Evolutionary conservation across 805 yeast species (phyloP).

Genomic region (Blastobotrys terrestris): DNA sequence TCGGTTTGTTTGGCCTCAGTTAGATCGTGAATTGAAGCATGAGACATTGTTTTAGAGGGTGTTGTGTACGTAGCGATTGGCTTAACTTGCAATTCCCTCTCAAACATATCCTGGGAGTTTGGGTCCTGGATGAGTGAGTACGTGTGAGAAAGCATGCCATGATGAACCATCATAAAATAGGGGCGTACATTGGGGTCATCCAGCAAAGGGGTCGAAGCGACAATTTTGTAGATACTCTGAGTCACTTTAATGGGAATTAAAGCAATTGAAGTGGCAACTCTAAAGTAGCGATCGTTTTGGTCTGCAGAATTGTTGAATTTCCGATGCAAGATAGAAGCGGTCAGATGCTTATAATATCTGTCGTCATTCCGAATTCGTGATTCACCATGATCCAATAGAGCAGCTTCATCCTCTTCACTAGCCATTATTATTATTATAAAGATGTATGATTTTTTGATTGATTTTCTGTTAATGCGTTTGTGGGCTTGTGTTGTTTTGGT

Average conservation of each 20-base stretch:
- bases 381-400: background rate
- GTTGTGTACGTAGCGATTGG: slow-evolving; percentile 24
- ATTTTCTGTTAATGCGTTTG: too few relatives aligned
- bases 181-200: slow-evolving; percentile 7
- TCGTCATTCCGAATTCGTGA: background rate
- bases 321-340: background rate
- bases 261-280: slow-evolving; percentile 7
- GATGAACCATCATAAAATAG: slow-evolving; percentile 20
- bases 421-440: background rate
- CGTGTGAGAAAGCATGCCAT: slow-evolving; percentile 21
- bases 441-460: background rate
- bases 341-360: background rate
- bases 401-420: background rate
- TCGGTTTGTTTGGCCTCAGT: background rate
- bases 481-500: background rate
- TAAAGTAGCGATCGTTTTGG: background rate
- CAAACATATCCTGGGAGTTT: slow-evolving; percentile 6
- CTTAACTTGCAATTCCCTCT: slow-evolving; percentile 11
- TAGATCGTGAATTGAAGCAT: slow-evolving; percentile 21
- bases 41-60: slow-evolving; percentile 12
- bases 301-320: background rate
- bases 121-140: slow-evolving; percentile 23
- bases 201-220: slow-evolving; percentile 10
- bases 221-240: slow-evolving; percentile 18
- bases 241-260: slow-evolving; percentile 18